Conservation (phyloP, 108 stramenopile species). For the Skeletonema tropicum region DNA sequence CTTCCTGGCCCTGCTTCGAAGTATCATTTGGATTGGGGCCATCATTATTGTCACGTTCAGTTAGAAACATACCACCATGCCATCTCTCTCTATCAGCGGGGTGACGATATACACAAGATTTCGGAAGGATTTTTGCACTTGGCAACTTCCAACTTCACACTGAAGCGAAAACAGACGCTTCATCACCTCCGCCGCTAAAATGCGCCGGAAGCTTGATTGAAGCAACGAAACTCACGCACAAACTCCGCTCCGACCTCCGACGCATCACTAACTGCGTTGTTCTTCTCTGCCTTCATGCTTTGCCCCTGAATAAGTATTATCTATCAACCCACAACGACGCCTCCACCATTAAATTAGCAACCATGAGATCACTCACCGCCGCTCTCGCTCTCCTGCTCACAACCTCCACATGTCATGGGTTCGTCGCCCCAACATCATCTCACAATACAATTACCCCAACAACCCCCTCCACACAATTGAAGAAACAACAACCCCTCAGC, state of each 20-base stretch:
- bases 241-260: neutral
- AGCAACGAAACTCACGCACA: neutral
- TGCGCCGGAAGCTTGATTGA: no score
- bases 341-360: neutral
- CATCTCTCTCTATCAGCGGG: no score
- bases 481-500: slow-evolving; percentile 8
- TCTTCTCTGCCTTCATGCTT: neutral
- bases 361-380: slow-evolving; percentile 28
- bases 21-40: no score
- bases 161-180: no score
- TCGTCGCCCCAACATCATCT: slow-evolving; percentile 14
- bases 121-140: no score
- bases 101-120: no score
- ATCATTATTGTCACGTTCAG: no score
- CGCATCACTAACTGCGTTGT: neutral
- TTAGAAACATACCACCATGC: no score
- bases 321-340: neutral
- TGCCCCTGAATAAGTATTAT: neutral
- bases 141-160: no score
- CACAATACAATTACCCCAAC: neutral
- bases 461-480: neutral
- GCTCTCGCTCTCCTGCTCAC: slow-evolving; percentile 21
- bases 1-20: no score
- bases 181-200: no score
- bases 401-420: slow-evolving; percentile 17